Conservation (phyloP, 306 rosid genomes). For the Cucurbita pepo region DNA sequence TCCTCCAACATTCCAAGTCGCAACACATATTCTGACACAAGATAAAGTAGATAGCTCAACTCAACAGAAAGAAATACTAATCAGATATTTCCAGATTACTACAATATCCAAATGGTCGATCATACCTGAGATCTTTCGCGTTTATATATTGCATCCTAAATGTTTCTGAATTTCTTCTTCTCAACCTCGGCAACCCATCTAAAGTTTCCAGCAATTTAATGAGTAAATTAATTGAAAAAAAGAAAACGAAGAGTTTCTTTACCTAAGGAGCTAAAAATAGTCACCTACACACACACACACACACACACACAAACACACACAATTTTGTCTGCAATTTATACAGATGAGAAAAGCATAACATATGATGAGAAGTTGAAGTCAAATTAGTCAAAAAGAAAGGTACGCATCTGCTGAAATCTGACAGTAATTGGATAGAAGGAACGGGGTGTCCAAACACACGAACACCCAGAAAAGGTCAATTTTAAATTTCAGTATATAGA, state of each 20-base stretch:
- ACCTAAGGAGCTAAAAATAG: not conserved
- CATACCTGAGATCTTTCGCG: constrained; percentile 65
- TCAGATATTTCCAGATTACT: not conserved
- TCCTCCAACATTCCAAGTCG: constrained; percentile 95
- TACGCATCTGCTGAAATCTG: not conserved
- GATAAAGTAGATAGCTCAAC: constrained; percentile 8
- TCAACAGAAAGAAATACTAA: constrained; percentile 10
- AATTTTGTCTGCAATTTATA: not conserved
- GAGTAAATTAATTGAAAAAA: not conserved
- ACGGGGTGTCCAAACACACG: not conserved
- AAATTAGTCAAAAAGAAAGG: not conserved
- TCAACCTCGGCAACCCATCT: constrained; percentile 50
- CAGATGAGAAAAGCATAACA: not conserved
- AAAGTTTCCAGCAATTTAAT: constrained; percentile 7
- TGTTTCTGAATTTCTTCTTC: constrained; percentile 82
- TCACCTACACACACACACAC: not conserved
- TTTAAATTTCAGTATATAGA: not conserved
- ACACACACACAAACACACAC: not conserved
- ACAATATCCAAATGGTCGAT: not conserved
- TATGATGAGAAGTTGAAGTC: not conserved
- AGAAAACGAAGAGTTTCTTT: not conserved
- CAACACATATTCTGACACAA: constrained; percentile 46
- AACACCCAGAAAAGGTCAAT: not conserved
- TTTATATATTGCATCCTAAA: constrained; percentile 61
- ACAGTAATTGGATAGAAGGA: not conserved